Evolutionary conservation across 352 stramenopile species (phyloP), one percentile per base, ranked within the genome.

Genomic region (Phytophthora uliginosa): DNA sequence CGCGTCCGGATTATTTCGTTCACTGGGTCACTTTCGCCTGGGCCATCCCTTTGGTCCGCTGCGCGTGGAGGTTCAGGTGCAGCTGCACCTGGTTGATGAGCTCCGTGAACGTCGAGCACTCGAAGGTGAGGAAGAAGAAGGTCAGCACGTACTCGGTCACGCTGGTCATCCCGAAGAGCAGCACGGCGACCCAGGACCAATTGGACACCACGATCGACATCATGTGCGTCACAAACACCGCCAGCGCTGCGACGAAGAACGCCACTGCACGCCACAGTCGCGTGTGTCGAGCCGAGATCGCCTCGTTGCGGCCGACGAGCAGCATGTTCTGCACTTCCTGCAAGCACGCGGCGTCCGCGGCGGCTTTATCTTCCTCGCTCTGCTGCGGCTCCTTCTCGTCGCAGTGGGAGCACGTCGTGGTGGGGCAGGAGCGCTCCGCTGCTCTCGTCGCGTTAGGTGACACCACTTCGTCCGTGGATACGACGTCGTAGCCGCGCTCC

Each of bases 31-130:
- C 50, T 55, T 59, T 61, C 47, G 57, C 26, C n/a, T 67, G 26
- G 34, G 60, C 34, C 24, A 64, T 57, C 31, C 36, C 45, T 63
- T 66, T 71, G 40, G 56, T 58, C 53, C 31, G 60, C 26, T 80
- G 59, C 10, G 54, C 38, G 45, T 72, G 73, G 38, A 68, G 20
- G 50, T 93, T 69, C 22, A 89, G 66, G 34, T 93, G 85, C 20
- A 95, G 73, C 15, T 87, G 80, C 61, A 89, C 82, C 66, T 95
- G 74, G 74, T 89, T 93, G 33, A 73, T 71, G 12, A 95, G 68
- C 71, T 95, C 86, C 17, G 84, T 94, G 74, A 95, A 95, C 42
- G 83, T 86, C 56, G 88, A 93, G 71, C 85, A 92, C 77, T 95
- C 88, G 51, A 94, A 85, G 45, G 88, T 94, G 47, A 93, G 72